Conservation (phyloP, 140 eudicot genomes). For the Oenanthe javanica region DNA sequence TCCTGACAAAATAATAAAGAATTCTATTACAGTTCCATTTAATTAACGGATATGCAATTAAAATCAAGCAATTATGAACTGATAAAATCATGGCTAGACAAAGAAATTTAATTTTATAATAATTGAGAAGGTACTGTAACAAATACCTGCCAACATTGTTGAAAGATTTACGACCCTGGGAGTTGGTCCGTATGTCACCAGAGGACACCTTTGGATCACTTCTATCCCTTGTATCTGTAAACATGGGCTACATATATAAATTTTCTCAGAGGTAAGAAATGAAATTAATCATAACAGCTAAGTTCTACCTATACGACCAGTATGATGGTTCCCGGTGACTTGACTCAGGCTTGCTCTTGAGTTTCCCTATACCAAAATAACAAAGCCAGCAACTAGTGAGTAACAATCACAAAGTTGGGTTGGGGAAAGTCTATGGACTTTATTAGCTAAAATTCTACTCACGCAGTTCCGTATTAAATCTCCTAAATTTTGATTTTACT, state of each 20-base stretch:
- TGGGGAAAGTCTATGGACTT: neutral
- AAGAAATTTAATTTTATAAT: neutral
- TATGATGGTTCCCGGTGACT: slow-evolving; percentile 17
- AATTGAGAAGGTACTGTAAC: slow-evolving; percentile 1
- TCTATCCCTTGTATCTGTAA: slow-evolving; percentile 13
- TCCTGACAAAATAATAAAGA: slow-evolving; percentile 33
- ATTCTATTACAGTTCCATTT: neutral
- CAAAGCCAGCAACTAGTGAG: neutral
- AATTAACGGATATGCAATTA: neutral
- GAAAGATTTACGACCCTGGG: slow-evolving; percentile 26
- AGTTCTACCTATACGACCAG: slow-evolving; percentile 26
- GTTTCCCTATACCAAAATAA: slow-evolving; percentile 27
- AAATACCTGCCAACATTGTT: slow-evolving; percentile 35
- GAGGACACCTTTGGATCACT: slow-evolving; percentile 34
- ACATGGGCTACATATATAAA: neutral
- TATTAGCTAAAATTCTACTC: neutral
- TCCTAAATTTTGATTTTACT: neutral
- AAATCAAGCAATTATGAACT: slow-evolving; percentile 2
- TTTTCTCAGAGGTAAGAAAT: neutral
- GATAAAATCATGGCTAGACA: slow-evolving; percentile 1
- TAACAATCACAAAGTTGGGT: neutral
- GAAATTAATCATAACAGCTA: neutral
- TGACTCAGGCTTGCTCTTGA: slow-evolving; percentile 19
- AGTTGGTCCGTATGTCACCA: slow-evolving; percentile 29
- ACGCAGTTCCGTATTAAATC: neutral